phyloP scores from a whole-genome alignment of 1,139 yeast species.

The Saccharomyces hybrid region DNA sequence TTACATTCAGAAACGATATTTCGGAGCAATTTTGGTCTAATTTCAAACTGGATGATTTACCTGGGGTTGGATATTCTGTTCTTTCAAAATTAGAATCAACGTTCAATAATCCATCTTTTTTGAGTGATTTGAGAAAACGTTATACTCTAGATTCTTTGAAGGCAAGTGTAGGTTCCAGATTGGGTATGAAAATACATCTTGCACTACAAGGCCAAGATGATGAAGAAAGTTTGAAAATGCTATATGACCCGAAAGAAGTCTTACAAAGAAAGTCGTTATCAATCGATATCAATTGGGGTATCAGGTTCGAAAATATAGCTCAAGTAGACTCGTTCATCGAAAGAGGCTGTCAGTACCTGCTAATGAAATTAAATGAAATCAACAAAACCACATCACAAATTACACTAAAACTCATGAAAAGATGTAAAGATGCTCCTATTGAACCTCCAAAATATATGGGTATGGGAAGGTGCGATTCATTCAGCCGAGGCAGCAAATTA shows the following conservation, averaged over 20 bases:
- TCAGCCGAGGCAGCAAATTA: slow-evolving; percentile 51
- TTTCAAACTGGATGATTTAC: slow-evolving; percentile 53
- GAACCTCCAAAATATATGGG: slow-evolving; percentile 77
- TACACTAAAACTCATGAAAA: slow-evolving; percentile 55
- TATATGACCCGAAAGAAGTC: slow-evolving; percentile 37
- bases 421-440: slow-evolving; percentile 60
- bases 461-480: slow-evolving; percentile 67
- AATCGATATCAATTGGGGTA: slow-evolving; percentile 88
- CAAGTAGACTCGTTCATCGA: slow-evolving; percentile 61
- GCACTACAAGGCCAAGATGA: slow-evolving; percentile 55
- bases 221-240: slow-evolving; percentile 28
- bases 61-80: slow-evolving; percentile 72
- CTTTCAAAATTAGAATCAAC: slow-evolving; percentile 35
- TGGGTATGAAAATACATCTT: slow-evolving; percentile 49
- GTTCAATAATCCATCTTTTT: slow-evolving; percentile 4
- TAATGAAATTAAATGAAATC: slow-evolving; percentile 42
- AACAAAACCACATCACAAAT: slow-evolving; percentile 50
- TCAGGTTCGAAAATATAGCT: slow-evolving; percentile 52
- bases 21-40: slow-evolving; percentile 37
- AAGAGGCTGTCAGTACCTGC: slow-evolving; percentile 53
- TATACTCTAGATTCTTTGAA: slow-evolving; percentile 31
- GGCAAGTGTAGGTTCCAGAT: slow-evolving; percentile 53
- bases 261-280: slow-evolving; percentile 67
- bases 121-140: slow-evolving; percentile 5
- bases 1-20: slow-evolving; percentile 31